Evolutionary conservation across 495 filamentous ascomycete species (phyloP), one percentile per base, ranked within the genome.

Genomic region (Hyaloscypha variabilis): DNA sequence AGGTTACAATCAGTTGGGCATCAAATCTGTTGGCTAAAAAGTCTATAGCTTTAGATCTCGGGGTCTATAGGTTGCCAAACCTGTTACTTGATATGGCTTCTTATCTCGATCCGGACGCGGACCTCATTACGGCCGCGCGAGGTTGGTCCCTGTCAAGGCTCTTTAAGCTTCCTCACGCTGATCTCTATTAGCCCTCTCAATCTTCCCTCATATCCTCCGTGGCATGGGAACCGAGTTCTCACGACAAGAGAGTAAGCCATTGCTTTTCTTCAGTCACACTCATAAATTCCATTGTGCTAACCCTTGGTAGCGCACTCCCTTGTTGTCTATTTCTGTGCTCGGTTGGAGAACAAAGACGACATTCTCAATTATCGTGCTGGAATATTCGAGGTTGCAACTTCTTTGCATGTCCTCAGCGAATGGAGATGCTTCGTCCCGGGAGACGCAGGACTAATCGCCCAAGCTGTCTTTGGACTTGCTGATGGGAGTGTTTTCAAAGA

Each of bases 401-500:
- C 46, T 28, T 25, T 69, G 14, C n/a, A 24, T 25, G 14, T 52
- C 29, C 46, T 72, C 6, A 42, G 26, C 13, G 36, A 25, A 21
- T 60, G 58, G 61, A 52, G 53, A 19, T n/a, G 24, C 8, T 72
- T 69, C 34, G 19, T 53, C 25, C 30, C 67, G 6, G 30, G 46
- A n/a, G 62, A 67, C 51, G 61, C 61, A 2, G 25, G n/a, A 19
- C 14, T 49, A 11, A 46, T 72, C 13, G 49, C 51, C 13, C 28
- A 50, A 11, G 60, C 70, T 6, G 36, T 69, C 1, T 69, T 69
- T 31, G 4, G 29, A 17, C 52, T 71, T 14, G 28, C 51, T n/a
- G 8, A 21, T 26, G 30, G 49, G 8, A 52, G n/a, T 28, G 39
- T 78, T 36, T 85, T 85, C 66, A 76, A 75, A 13, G 57, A 78